Evolutionary conservation across 108 stramenopile species (phyloP).

Genomic region (Skeletonema potamos): DNA sequence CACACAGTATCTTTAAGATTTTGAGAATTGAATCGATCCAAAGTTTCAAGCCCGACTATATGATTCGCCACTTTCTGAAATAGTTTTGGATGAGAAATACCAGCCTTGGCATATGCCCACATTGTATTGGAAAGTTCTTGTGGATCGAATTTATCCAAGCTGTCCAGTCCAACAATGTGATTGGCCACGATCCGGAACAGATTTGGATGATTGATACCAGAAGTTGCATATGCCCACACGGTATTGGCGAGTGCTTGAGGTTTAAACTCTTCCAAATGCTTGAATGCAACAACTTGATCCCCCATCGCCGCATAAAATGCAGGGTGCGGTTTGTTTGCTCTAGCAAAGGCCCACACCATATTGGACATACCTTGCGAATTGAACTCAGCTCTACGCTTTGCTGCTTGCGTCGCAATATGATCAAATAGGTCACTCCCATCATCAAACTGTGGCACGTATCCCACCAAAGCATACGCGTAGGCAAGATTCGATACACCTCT

Average conservation of each 20-base stretch:
- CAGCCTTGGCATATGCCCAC: too few species aligned
- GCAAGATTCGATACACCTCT: conserved; percentile 4
- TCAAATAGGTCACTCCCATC: conserved; percentile 2
- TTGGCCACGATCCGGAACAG: neutral
- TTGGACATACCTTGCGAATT: conserved; percentile 10
- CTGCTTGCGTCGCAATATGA: neutral
- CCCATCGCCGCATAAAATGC: neutral
- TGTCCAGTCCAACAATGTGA: neutral
- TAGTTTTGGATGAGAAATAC: too few species aligned
- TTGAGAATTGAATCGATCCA: too few species aligned
- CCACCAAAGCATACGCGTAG: neutral
- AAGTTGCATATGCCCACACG: conserved; percentile 4
- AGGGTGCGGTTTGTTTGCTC: conserved; percentile 1
- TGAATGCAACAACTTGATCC: neutral
- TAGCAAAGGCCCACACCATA: conserved; percentile 4
- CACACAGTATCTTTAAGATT: too few species aligned
- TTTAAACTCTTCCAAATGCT: neutral
- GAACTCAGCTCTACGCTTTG: neutral
- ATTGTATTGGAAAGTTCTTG: too few species aligned
- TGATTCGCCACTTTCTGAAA: too few species aligned
- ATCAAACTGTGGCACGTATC: neutral
- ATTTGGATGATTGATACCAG: neutral
- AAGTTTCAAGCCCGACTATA: too few species aligned
- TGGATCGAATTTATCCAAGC: too few species aligned
- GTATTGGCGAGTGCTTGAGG: neutral